A percentile compares a stretch with the other conserved stretches of the same genome.
Conservation (phyloP, 331 rosid genomes). For the Rhamnella rubrinervis region DNA sequence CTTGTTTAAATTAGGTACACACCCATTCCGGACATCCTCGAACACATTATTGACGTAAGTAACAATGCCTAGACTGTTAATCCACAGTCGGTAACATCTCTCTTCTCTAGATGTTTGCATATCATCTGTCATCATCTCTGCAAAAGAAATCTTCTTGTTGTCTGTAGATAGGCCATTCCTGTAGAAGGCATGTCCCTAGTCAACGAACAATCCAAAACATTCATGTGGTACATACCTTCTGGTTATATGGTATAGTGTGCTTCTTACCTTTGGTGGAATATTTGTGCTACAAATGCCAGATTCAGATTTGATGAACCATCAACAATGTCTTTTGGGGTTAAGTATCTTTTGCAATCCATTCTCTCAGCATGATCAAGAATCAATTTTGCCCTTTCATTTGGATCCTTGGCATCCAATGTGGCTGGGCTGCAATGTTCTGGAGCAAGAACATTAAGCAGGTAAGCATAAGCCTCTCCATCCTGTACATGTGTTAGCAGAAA, state of each 20-base stretch:
- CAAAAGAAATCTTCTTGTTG: conserved; percentile 66
- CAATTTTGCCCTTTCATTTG: conserved; percentile 66
- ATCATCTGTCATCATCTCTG: conserved; percentile 91
- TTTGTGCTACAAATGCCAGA: conserved; percentile 91
- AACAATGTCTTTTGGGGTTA: conserved; percentile 69
- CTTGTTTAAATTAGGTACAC: conserved; percentile 21
- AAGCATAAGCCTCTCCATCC: conserved; percentile 96
- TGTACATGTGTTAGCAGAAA: conserved; percentile 30
- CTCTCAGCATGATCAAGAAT: conserved; percentile 95
- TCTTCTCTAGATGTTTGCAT: conserved; percentile 88
- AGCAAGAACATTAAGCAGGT: conserved; percentile 91
- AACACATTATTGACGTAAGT: conserved; percentile 66
- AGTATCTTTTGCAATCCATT: conserved; percentile 91
- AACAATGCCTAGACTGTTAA: conserved; percentile 81
- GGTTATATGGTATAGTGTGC: background rate
- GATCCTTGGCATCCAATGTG: conserved; percentile 75
- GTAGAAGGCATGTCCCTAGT: conserved; percentile 14
- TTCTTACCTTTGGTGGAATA: conserved; percentile 83
- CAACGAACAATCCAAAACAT: background rate
- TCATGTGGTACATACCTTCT: no score
- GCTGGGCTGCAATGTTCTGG: conserved; percentile 79
- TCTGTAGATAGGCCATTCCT: conserved; percentile 87
- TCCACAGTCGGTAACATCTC: conserved; percentile 90
- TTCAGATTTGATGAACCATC: conserved; percentile 88
- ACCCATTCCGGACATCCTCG: conserved; percentile 95